Evolutionary conservation across 176 grass and related monocot genomes (phyloP), one percentile per base, ranked within the genome.

Genomic region (Otatea glauca): DNA sequence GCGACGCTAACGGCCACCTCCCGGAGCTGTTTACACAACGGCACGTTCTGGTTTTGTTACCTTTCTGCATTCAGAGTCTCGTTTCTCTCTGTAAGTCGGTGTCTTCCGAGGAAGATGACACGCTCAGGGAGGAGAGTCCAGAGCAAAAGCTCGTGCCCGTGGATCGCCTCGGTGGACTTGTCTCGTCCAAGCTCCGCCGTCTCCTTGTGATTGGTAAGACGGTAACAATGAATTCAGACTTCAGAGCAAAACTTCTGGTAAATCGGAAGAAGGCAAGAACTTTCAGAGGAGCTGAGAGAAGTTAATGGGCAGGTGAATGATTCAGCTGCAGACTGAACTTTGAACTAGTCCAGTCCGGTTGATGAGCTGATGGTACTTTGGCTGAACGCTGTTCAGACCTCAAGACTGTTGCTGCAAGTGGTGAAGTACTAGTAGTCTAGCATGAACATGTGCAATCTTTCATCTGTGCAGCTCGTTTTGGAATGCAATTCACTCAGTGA

Each of bases 1-100:
- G 32, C 13, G 70, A 73, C 39, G 15, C 65, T 70, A 53, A 79
- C 56, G 84, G 44, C 21, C 76, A 86, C 56, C 70, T 44, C 55
- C 41, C 9, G 35, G 35, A 81, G 63, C 64, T 68, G 47, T 81
- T 18, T 48, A 50, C 15, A 2, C 54, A 9, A 56, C 24, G 5
- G 70, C 27, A 7, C 77, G 35, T 42, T 43, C 50, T 13, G 79
- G 50, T 42, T 23, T 64, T 74, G 43, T 16, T 51, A 23, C 43
- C 23, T 9, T 43, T 8, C 23, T 42, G 13, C 58, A 1, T 75
- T 35, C 70, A 50, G 56, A 15, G 6, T 23, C 34, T 68, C 50
- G 4, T 42, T 68, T 23, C 47, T 39, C 54, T 44, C 5, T 62
- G 80, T 13, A 13, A 13, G 23, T 29, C 11, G 0, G 9, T 18